Evolutionary conservation across 2,329 filamentous ascomycete species (phyloP), one percentile per base, ranked within the genome.

Genomic region (Leptographium galeiforme): DNA sequence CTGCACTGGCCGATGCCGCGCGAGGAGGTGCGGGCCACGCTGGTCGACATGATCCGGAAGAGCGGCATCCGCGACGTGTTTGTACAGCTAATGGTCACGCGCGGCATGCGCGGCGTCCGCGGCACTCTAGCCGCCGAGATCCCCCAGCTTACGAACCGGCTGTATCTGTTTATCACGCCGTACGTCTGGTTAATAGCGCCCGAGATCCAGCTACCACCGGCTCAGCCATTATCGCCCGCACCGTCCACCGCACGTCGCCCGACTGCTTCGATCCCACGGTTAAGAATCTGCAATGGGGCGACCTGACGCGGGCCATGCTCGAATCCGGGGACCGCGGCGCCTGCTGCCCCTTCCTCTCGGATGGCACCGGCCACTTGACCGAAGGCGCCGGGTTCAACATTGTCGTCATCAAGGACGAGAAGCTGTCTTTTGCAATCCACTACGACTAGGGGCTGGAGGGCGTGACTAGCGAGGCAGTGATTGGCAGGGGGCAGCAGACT

Each of bases 261-360:
- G 73, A 71, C 0, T 63, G 68, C 1, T 70, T 76, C 5, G 74
- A 77, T 57, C 74, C 74, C 0, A 76, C 72, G 0, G 63, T 77
- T 34, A 77, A 77, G 66, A 76, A 76, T 56, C 61, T 74, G 16
- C 70, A 76, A 53, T 76, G 73, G 73, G 72, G 73, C 1, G 73
- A 77, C 60, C 59, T 75, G 1, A 68, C 64, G 1, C 63, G 72
- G 0, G 56, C 48, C 45, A 46, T 76, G 54, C 66, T 72, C 33
- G 75, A 77, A 59, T 73, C 72, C 0, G 49, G 56, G 0, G 73
- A 77, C 55, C 70, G 74, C 1, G 71, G 68, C 0, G 72, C 73
- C 0, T 60, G 56, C 0, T 75, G 74, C 52, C 73, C 74, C 0
- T 76, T 77, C 58, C 58, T 77, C 11, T 75, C 71, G 0, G 74